A percentile compares a stretch with the other conserved stretches of the same genome.
Evolutionary conservation across 2,329 filamentous ascomycete genomes (phyloP).

Genomic region (Colletotrichum neosansevieriae): DNA sequence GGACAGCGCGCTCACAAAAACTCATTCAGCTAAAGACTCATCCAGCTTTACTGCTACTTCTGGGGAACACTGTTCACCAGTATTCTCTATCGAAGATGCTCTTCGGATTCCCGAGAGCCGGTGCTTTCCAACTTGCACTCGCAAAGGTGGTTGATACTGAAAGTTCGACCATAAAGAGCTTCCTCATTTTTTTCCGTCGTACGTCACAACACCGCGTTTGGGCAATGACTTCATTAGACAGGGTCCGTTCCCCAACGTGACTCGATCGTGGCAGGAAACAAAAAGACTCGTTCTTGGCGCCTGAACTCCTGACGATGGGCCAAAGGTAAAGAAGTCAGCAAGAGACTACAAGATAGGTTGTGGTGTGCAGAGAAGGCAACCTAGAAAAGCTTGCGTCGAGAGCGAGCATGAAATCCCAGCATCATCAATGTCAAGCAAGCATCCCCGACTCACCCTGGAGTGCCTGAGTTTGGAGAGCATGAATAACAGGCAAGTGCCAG

Average conservation of each 20-base stretch:
- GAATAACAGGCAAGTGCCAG: conserved; percentile 24
- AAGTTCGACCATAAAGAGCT: not conserved
- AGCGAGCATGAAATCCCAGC: conserved; percentile 26
- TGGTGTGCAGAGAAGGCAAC: conserved; percentile 20
- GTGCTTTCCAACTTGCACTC: not conserved
- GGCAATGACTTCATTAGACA: conserved; percentile 22
- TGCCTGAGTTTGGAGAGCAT: not conserved
- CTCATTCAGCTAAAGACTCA: too few species aligned
- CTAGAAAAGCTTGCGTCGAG: conserved; percentile 18
- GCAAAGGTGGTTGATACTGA: not conserved
- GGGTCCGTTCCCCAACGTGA: conserved; percentile 17
- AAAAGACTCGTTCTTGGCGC: conserved; percentile 22
- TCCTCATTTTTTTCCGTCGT: not conserved
- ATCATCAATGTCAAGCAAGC: conserved; percentile 22
- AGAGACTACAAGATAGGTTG: conserved; percentile 12
- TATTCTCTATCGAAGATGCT: too few species aligned
- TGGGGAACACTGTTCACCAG: too few species aligned
- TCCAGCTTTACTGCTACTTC: too few species aligned
- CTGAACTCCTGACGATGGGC: conserved; percentile 14
- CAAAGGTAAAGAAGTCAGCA: not conserved
- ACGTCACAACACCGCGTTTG: not conserved
- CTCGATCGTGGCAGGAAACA: conserved; percentile 19
- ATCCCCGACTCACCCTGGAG: conserved; percentile 1
- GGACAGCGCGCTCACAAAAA: too few species aligned
- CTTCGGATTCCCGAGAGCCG: not conserved